Percentiles rank a stretch among this genome's conserved stretches.
These are phyloP conservation scores for Euptelea pleiosperma DNA, from an alignment of 164 flowering plant genomes.

Conservation along the genomic window DNA sequence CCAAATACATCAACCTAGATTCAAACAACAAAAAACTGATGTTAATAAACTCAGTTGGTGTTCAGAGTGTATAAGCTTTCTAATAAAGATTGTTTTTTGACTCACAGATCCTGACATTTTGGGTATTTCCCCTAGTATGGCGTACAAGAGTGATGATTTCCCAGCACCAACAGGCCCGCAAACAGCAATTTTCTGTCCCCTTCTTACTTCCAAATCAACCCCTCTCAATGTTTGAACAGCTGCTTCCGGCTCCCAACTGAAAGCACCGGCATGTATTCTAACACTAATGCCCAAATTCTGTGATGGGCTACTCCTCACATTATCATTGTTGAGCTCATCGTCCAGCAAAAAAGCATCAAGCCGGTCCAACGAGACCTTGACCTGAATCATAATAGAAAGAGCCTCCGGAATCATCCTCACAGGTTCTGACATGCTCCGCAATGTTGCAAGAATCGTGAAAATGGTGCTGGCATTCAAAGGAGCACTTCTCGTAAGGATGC, in stretches of 20 bases:
- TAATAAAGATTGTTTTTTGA: slow-evolving; percentile 2
- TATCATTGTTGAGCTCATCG: slow-evolving; percentile 54
- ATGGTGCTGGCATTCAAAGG: slow-evolving; percentile 67
- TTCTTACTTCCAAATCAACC: slow-evolving; percentile 39
- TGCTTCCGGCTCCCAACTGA: slow-evolving; percentile 60
- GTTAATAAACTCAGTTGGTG: background rate
- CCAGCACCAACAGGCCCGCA: slow-evolving; percentile 95
- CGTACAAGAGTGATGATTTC: slow-evolving; percentile 71
- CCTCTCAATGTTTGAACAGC: slow-evolving; percentile 32
- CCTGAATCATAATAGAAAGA: slow-evolving; percentile 66
- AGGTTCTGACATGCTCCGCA: slow-evolving; percentile 66
- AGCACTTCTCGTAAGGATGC: slow-evolving; percentile 40
- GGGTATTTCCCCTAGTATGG: slow-evolving; percentile 85
- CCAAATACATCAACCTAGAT: slow-evolving; percentile 60
- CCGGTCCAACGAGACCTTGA: slow-evolving; percentile 68
- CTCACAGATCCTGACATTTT: slow-evolving; percentile 74
- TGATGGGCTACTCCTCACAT: slow-evolving; percentile 1
- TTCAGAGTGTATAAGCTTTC: background rate
- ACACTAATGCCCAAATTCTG: slow-evolving; percentile 21
- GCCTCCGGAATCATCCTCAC: slow-evolving; percentile 69
- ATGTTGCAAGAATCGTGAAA: slow-evolving; percentile 68
- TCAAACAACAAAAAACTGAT: background rate
- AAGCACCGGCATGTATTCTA: slow-evolving; percentile 37
- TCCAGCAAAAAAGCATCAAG: slow-evolving; percentile 52
- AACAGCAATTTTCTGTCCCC: slow-evolving; percentile 70